Conservation (phyloP, 1,284 basidiomycete species). For the Amylostereum areolatum region DNA sequence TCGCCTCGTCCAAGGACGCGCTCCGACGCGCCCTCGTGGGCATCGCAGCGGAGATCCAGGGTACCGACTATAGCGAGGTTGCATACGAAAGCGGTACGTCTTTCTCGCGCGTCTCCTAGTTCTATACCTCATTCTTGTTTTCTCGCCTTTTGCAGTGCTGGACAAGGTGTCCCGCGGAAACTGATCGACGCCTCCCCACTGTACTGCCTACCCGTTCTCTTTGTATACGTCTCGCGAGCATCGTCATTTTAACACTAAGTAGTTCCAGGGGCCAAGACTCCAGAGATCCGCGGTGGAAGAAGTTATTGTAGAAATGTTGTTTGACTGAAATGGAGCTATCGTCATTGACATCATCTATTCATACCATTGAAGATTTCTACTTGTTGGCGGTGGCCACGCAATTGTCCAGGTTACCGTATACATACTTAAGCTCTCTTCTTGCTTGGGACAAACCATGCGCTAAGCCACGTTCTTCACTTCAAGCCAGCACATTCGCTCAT, state of each 20-base stretch:
- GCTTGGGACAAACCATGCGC: too few relatives aligned
- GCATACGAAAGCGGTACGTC: conserved; percentile 70
- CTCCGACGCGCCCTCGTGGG: conserved; percentile 71
- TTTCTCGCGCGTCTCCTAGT: not conserved
- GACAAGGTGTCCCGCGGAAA: conserved; percentile 23
- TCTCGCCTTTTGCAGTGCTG: conserved; percentile 16
- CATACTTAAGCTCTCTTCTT: too few relatives aligned
- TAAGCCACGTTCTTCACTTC: too few relatives aligned
- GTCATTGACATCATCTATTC: too few relatives aligned
- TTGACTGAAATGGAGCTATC: too few relatives aligned
- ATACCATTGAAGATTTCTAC: too few relatives aligned
- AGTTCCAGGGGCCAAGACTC: not conserved
- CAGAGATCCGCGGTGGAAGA: not conserved
- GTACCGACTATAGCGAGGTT: conserved; percentile 78
- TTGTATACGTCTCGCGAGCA: not conserved
- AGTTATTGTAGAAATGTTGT: too few relatives aligned
- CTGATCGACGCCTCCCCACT: conserved; percentile 9
- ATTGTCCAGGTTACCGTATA: too few relatives aligned
- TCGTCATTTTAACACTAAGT: not conserved
- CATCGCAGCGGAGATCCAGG: conserved; percentile 81
- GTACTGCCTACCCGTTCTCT: not conserved
- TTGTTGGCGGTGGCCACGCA: too few relatives aligned
- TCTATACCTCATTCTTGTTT: not conserved
- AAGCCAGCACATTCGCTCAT: too few relatives aligned
- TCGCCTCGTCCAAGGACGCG: conserved; percentile 88